These are phyloP conservation scores for Exophiala calicioides DNA, from an alignment of 2,329 filamentous ascomycete species.

Conservation along the genomic window DNA sequence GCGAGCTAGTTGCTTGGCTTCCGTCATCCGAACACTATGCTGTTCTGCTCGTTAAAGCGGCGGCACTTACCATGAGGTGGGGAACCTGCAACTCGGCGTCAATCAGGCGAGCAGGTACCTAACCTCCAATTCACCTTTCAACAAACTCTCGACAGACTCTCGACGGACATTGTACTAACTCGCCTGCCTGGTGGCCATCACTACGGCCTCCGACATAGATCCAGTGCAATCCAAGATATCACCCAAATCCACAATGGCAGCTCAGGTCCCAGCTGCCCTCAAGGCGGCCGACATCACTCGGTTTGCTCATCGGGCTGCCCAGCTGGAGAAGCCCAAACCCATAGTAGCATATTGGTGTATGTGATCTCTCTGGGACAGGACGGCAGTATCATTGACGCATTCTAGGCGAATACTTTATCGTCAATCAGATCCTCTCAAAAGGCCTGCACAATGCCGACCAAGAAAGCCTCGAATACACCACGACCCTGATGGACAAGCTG, in stretches of 20 bases:
- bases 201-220: no score
- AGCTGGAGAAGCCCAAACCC: constrained; percentile 82
- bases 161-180: no score
- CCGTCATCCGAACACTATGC: no score
- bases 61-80: no score
- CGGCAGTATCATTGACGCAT: constrained; percentile 30
- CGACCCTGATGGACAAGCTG: constrained; percentile 83
- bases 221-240: background rate
- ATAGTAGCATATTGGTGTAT: constrained; percentile 94
- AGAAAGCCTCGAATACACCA: constrained; percentile 79
- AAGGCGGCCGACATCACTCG: constrained; percentile 79
- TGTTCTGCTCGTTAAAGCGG: no score
- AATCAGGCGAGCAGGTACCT: no score
- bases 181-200: no score
- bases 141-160: no score
- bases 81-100: no score
- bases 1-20: no score
- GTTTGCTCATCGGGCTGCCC: constrained; percentile 78
- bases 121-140: no score
- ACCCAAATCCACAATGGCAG: constrained; percentile 66
- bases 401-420: constrained; percentile 83
- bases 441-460: constrained; percentile 75
- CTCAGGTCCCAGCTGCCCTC: constrained; percentile 68
- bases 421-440: constrained; percentile 84
- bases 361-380: constrained; percentile 38